Base-by-base conservation (phyloP, 1,284 basidiomycete genomes). In the Xerocomus nothofagi region DNA sequence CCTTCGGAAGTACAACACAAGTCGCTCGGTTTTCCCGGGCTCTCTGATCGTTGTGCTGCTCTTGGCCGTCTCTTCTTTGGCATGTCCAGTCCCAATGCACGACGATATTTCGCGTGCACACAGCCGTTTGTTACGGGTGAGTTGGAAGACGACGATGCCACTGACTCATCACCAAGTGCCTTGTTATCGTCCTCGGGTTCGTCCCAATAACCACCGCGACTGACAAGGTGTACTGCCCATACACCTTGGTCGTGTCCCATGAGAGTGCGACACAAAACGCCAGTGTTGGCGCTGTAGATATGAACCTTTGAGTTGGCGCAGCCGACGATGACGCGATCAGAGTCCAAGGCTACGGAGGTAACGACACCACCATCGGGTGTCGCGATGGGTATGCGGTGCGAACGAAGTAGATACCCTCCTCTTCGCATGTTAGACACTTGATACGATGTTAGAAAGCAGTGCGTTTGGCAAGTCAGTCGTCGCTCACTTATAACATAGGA, bases 291-390 rank as follows among this genome's bases (percentile, higher is more conserved):
- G 58, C 86, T 87, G 70, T 96, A 98, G 21, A 98, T 80, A 64
- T 94, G 91, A 39, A 98, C 90, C 57, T 86, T 85, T 58, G 82
- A 81, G 67, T 91, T 96, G 12, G 92, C 91, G 66, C 97, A 88
- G 1, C 93, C 95, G 21, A 95, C 88, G 34, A 96, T 86, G 60
- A 98, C 84, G 80, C 87, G 93, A 46, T 91, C 82, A 21, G 79
- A 72, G 69, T 97, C 91, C 52, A 98, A 78, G 1, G 93, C 91
- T 20, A 97, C 76, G 3, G 88, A 92, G 0, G 96, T 96, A 32
- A 96, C 88, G 10, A 93, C 88, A 9, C 84, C 86, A 39, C 78
- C 79, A 58, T 91, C 81, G 32, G 83, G 68, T 54, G 73, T 64
- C 45, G 71, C 56, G 47, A 75, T 66, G 10, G 81, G 78, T 40